Base-by-base conservation (phyloP, 345 rosid species). In the Carallia brachiata region DNA sequence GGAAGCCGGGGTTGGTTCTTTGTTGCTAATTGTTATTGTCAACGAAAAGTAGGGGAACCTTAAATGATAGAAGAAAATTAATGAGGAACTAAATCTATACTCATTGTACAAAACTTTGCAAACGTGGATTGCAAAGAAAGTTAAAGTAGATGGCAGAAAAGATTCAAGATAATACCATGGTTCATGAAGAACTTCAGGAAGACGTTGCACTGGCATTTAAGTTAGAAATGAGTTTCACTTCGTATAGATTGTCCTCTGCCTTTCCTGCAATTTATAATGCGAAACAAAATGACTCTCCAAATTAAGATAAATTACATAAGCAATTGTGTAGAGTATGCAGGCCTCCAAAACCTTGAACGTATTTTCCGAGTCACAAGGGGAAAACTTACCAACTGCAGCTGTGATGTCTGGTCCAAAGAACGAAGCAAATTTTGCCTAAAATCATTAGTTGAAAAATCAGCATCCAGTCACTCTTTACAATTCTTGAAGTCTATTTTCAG, bases 371-470 rank as follows among this genome's bases (percentile, higher is more conserved):
- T 28, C n/a, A 32, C 7, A 27, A 70, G 39, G 19, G 2, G 13
- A 37, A 18, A 66, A 75, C 95, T 85, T 70, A 94, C 98, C 88
- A 2, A 90, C 78, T 87, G 87, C 97, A 73, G 97, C 93, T 31
- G 88, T 78, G 78, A 94, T 84, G 71, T 89, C 78, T 15, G 97
- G 97, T 77, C 97, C 98, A 76, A 94, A 94, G 82, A 94, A 91
- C 28, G 97, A 91, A 71, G 97, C 53, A 64, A 94, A 91, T 83
- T 94, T 94, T 17, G 84, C 97, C 97, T 94, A 74, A 64, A 69
- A 69, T 73, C 50, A 76, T 70, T 16, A 73, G 44, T 36, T 40
- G 66, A 30, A 61, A 52, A 16, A 40, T 77, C 70, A 76, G 61
- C 28, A 69, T 44, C 60, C 52, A 75, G 15, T 76, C 70, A 32